A percentile compares a stretch with the other conserved stretches of the same genome.
Conservation (phyloP, 805 yeast species). For the Saccharomyces kudriavzevii region DNA sequence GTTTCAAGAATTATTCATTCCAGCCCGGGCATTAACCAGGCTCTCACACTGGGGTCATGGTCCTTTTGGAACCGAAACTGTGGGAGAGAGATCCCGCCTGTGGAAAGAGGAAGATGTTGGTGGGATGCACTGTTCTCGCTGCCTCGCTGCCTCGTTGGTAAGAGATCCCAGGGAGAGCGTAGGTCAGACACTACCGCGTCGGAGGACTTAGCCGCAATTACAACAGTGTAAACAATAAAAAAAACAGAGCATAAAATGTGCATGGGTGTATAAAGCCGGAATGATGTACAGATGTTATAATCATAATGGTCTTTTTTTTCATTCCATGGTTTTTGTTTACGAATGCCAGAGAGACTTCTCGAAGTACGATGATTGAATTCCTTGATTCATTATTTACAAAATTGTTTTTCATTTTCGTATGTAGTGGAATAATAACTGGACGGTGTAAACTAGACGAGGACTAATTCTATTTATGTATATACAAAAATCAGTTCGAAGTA, state of each 20-base stretch:
- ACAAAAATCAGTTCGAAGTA: slow-evolving; percentile 41
- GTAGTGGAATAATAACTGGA: neutral
- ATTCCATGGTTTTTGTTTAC: too few species aligned
- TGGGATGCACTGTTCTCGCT: too few species aligned
- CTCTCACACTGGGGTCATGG: neutral
- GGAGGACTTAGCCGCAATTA: too few species aligned
- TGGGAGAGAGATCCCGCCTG: neutral
- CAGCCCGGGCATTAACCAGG: neutral
- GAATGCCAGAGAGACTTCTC: neutral
- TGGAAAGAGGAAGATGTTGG: neutral
- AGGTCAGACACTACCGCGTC: too few species aligned
- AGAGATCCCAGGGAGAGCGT: neutral
- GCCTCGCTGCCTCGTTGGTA: too few species aligned
- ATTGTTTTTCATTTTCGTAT: neutral
- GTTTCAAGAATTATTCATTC: neutral
- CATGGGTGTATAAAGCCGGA: too few species aligned
- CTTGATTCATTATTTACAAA: neutral
- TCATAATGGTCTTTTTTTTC: too few species aligned
- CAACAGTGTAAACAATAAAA: neutral
- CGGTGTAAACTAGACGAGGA: neutral
- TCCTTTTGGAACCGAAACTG: neutral
- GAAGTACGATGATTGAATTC: neutral
- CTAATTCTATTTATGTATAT: neutral
- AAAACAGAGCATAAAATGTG: neutral
- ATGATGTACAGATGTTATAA: too few species aligned